A percentile compares a stretch with the other conserved stretches of the same genome.
Evolutionary conservation across 768 basidiomycete genomes (phyloP).

Genomic region (Steccherinum ochraceum): DNA sequence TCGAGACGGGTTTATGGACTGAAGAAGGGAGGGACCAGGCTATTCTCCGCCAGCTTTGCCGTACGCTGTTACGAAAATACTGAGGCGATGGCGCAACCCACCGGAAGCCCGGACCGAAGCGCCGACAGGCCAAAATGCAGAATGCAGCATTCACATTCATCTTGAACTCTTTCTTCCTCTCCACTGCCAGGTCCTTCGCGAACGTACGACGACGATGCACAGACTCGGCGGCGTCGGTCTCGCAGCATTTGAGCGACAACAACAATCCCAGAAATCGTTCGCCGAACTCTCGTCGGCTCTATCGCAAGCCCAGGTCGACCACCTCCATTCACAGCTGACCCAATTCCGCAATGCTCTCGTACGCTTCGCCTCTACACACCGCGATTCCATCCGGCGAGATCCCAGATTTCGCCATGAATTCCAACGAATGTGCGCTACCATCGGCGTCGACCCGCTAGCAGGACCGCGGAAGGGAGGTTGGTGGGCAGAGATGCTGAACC

Average conservation of each 20-base stretch:
- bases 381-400: slow-evolving; percentile 75
- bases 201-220: no score
- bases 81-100: no score
- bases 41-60: no score
- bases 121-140: no score
- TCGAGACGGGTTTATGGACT: no score
- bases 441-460: slow-evolving; percentile 92
- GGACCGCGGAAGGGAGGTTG: slow-evolving; percentile 82
- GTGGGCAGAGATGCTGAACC: slow-evolving; percentile 84
- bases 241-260: slow-evolving; percentile 86
- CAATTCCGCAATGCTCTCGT: slow-evolving; percentile 79
- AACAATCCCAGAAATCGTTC: slow-evolving; percentile 75
- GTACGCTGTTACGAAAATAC: no score
- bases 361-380: slow-evolving; percentile 77
- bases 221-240: slow-evolving; percentile 78
- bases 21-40: no score
- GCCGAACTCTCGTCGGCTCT: slow-evolving; percentile 75
- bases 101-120: no score
- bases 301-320: slow-evolving; percentile 67
- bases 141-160: no score
- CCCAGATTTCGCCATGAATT: slow-evolving; percentile 88
- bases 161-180: no score
- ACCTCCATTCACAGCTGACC: slow-evolving; percentile 74
- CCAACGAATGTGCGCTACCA: slow-evolving; percentile 91
- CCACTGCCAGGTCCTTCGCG: no score